phyloP scores from a whole-genome alignment of 2,329 filamentous ascomycete species.

The Cercospora sojina region DNA sequence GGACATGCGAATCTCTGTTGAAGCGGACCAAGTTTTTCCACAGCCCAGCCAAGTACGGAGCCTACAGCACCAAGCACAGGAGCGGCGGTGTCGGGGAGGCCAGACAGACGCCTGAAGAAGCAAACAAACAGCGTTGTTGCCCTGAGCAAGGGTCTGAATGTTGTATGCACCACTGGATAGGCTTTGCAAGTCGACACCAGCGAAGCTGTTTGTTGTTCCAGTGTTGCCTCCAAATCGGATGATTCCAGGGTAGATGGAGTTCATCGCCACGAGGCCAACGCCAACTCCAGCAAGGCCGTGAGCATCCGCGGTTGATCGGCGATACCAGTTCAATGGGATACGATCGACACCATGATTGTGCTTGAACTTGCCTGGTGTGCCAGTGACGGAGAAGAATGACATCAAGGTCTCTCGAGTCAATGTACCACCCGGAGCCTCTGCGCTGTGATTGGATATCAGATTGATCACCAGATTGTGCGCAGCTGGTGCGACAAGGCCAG shows the following conservation, averaged over 20 bases:
- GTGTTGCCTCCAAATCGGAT: background rate
- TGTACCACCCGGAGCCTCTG: constrained; percentile 27
- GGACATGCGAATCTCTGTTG: background rate
- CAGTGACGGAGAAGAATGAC: constrained; percentile 29
- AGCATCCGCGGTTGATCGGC: background rate
- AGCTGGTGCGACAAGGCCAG: constrained; percentile 29
- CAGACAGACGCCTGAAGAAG: background rate
- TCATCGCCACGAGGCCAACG: background rate
- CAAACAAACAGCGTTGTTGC: background rate
- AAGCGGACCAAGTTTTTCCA: background rate
- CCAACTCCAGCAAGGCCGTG: background rate
- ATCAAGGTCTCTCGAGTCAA: constrained; percentile 30
- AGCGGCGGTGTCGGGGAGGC: background rate
- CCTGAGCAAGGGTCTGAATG: background rate
- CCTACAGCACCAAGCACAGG: background rate
- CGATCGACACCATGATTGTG: constrained; percentile 30
- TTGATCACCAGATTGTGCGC: constrained; percentile 35
- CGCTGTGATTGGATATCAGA: constrained; percentile 32
- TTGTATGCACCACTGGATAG: background rate
- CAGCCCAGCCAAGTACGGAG: background rate
- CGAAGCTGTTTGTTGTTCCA: constrained; percentile 34
- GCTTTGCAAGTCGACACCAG: constrained; percentile 31
- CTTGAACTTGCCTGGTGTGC: constrained; percentile 28
- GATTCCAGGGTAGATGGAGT: background rate
- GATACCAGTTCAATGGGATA: constrained; percentile 32